Evolutionary conservation across 768 basidiomycete genomes (phyloP), one percentile per base, ranked within the genome.

Genomic region (Tricholoma flavovirens): DNA sequence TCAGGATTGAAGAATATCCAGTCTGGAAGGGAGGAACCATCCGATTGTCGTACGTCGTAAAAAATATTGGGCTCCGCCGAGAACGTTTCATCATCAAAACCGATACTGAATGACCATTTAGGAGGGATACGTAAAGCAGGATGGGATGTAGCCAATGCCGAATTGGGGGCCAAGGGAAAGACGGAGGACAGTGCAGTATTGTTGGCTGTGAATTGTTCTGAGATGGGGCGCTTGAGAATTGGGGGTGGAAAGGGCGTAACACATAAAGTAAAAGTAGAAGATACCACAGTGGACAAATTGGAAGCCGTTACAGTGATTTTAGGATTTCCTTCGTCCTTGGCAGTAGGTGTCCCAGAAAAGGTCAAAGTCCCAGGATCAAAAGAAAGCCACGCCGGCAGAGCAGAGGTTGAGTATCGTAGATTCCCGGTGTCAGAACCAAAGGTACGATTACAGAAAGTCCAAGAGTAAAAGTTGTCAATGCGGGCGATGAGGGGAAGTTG

Each of bases 81-180:
- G 68, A 84, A 87, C 2, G 89, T 93, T 33, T 79, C 73, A 57
- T 80, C 75, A 51, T 84, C 71, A 62, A 97, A 83, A 12, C 94
- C 95, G 56, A 98, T 80, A 63, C 90, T 92, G 73, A 96, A 98
- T 0, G 90, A 90, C 93, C 93, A 96, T 45, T 74, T 69, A 6
- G 82, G 82, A 1, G 92, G 93, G 9, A 96, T 81, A 51, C 93
- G 77, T 54, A 97, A 66, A 49, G 78, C 74, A 54, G 86, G 85
- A 49, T 71, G 74, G 46, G 69, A 62, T 14, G 74, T 76, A 26
- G 67, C 64, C 29, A 91, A 71, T 12, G 84, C 81, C 19, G 88
- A 87, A 43, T 76, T 73, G 2, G 77, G 69, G n/a, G 81, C 73
- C 38, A 91, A 71, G 55, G 83, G 69, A 63, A 83, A 92, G 33